Conservation (phyloP, 2,329 filamentous ascomycete genomes). For the Alternaria triticimaculans region DNA sequence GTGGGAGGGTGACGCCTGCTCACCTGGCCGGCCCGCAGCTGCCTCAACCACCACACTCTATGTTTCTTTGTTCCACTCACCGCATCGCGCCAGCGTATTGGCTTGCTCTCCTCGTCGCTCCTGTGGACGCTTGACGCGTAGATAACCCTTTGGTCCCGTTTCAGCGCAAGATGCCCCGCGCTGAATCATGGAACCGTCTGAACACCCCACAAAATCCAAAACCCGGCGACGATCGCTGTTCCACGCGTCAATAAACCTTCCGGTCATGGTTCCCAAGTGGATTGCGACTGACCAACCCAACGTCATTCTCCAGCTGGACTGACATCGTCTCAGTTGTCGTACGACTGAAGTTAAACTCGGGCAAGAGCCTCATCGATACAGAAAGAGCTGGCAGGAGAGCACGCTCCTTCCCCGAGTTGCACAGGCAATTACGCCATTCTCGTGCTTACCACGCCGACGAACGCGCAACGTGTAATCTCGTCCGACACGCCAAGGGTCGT, state of each 20-base stretch:
- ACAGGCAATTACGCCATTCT: conserved; percentile 7
- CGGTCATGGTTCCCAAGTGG: conserved; percentile 1
- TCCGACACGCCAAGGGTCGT: not conserved
- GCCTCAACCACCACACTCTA: conserved; percentile 6
- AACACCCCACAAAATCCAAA: conserved; percentile 3
- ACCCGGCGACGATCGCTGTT: conserved; percentile 5
- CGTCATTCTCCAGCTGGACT: not conserved
- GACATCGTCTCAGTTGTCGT: conserved; percentile 1
- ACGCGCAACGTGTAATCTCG: not conserved
- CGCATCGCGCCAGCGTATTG: not conserved
- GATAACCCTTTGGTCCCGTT: not conserved
- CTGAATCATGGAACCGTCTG: not conserved
- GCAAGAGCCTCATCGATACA: not conserved
- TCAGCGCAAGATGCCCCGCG: conserved; percentile 1
- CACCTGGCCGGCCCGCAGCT: conserved; percentile 23
- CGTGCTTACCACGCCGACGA: conserved; percentile 6
- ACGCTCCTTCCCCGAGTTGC: not conserved
- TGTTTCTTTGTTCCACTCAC: not conserved
- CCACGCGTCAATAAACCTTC: conserved; percentile 16
- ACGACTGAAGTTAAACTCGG: not conserved
- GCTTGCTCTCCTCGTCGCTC: not conserved
- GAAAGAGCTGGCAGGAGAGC: not conserved
- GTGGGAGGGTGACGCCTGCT: conserved; percentile 32
- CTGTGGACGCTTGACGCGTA: not conserved
- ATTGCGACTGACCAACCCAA: not conserved